phyloP scores from a whole-genome alignment of 2,329 filamentous ascomycete genomes.

The Scedosporium aurantiacum region DNA sequence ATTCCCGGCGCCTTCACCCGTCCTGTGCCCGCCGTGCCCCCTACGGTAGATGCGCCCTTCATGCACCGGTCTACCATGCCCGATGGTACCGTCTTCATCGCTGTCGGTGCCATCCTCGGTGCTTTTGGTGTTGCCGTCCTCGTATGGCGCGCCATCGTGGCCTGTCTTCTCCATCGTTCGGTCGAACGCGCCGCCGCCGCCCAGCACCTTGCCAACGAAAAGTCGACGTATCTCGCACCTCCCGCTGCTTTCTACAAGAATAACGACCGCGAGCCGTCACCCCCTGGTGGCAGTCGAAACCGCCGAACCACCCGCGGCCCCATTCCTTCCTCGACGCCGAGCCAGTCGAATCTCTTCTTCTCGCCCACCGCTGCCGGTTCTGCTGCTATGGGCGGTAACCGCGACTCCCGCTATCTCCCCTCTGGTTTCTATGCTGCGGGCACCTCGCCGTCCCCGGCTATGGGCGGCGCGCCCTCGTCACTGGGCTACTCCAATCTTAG shows the following conservation, averaged over 20 bases:
- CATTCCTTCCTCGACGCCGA: conserved; percentile 44
- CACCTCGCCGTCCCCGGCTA: conserved; percentile 33
- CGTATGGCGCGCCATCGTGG: conserved; percentile 77
- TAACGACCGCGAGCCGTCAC: conserved; percentile 45
- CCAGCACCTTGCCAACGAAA: conserved; percentile 59
- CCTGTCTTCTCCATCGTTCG: conserved; percentile 83
- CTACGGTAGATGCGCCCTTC: conserved; percentile 74
- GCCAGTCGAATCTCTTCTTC: conserved; percentile 75
- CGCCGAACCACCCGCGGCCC: conserved; percentile 42
- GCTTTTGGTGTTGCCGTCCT: conserved; percentile 73
- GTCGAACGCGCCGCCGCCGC: conserved; percentile 76
- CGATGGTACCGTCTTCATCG: conserved; percentile 93
- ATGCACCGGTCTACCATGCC: conserved; percentile 81
- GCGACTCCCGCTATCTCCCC: conserved; percentile 73
- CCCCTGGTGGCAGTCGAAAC: conserved; percentile 36
- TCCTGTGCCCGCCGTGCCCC: conserved; percentile 66
- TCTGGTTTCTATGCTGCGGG: conserved; percentile 82
- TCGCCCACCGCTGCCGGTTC: conserved; percentile 74
- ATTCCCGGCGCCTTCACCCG: conserved; percentile 38
- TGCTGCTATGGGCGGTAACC: conserved; percentile 49
- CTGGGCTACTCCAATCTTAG: conserved; percentile 52
- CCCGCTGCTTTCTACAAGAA: conserved; percentile 55
- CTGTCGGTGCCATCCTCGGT: conserved; percentile 78
- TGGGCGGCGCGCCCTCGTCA: conserved; percentile 38
- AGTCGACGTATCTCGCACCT: conserved; percentile 50